Evolutionary conservation across 805 yeast species (phyloP).

Genomic region (Candida vaughaniae): DNA sequence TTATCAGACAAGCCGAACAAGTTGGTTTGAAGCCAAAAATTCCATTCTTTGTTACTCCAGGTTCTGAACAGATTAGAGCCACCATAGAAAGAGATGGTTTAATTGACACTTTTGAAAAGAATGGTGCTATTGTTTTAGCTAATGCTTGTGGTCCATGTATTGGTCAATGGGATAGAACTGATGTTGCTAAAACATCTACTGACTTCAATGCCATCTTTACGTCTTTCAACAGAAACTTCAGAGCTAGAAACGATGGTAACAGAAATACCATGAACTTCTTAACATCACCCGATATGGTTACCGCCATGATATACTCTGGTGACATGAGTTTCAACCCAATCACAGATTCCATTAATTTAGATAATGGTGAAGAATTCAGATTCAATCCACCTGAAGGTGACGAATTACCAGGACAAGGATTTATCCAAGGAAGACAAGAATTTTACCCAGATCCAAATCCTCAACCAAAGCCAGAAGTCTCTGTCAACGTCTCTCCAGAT

Average conservation of each 20-base stretch:
- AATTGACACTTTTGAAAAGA: constrained; percentile 72
- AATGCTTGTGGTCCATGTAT: constrained; percentile 99
- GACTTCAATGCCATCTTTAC: constrained; percentile 90
- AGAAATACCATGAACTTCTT: constrained; percentile 96
- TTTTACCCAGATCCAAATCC: constrained; percentile 77
- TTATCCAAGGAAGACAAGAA: constrained; percentile 67
- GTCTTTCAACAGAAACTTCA: constrained; percentile 96
- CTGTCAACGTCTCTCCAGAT: constrained; percentile 74
- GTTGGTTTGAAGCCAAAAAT: constrained; percentile 89
- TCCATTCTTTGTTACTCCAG: constrained; percentile 95
- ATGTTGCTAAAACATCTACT: constrained; percentile 59
- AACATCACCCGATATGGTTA: constrained; percentile 98
- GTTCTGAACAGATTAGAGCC: constrained; percentile 97
- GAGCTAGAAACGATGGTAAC: constrained; percentile 98
- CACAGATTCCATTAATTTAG: constrained; percentile 74
- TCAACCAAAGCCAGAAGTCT: constrained; percentile 55
- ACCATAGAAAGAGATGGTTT: constrained; percentile 95
- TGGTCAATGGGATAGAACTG: constrained; percentile 98
- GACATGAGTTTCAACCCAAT: constrained; percentile 89
- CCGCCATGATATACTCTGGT: constrained; percentile 95
- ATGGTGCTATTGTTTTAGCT: constrained; percentile 90
- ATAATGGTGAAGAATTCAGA: constrained; percentile 70
- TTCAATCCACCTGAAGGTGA: constrained; percentile 80
- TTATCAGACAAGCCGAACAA: constrained; percentile 80
- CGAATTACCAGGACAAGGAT: constrained; percentile 81